phyloP scores from a whole-genome alignment of 441 rosid species.

The Melastoma candidum region DNA sequence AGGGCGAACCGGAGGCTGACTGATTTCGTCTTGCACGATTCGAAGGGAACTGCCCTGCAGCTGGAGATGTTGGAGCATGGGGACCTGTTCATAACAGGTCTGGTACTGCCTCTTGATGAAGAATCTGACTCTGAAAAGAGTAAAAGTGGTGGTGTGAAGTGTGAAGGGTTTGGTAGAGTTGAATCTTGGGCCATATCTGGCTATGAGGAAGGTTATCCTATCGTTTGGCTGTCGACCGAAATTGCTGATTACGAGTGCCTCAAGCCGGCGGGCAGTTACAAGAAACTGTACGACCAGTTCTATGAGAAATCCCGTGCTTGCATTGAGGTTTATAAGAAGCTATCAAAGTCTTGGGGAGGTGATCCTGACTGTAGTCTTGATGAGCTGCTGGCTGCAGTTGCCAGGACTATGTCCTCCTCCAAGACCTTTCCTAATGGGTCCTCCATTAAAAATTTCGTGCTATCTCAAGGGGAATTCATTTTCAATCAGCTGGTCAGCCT shows the following conservation, averaged over 20 bases:
- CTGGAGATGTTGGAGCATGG: conserved; percentile 66
- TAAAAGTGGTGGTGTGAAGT: conserved; percentile 34
- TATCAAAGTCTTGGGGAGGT: conserved; percentile 60
- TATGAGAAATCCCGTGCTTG: conserved; percentile 56
- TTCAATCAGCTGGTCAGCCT: conserved; percentile 65
- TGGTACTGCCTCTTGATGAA: conserved; percentile 48
- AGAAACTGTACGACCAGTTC: conserved; percentile 41
- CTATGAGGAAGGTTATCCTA: conserved; percentile 66
- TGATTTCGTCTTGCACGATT: conserved; percentile 52
- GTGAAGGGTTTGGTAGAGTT: conserved; percentile 52
- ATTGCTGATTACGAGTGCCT: conserved; percentile 64
- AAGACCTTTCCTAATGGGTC: conserved; percentile 46
- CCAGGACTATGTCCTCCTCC: conserved; percentile 54
- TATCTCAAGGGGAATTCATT: conserved; percentile 72
- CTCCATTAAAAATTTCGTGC: conserved; percentile 50
- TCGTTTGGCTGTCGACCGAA: conserved; percentile 67
- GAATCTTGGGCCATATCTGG: conserved; percentile 78
- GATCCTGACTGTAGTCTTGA: conserved; percentile 49
- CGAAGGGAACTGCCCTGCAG: conserved; percentile 32
- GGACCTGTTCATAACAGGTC: conserved; percentile 53
- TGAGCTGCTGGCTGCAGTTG: conserved; percentile 64
- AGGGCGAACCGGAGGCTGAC: conserved; percentile 56
- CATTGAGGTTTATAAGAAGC: conserved; percentile 52
- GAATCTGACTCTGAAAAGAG: conserved; percentile 28
- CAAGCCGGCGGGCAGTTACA: conserved; percentile 56